Percentiles rank a stretch among this genome's conserved stretches.
Evolutionary conservation across 2,329 filamentous ascomycete species (phyloP).

Genomic region (Fusarium setosum): DNA sequence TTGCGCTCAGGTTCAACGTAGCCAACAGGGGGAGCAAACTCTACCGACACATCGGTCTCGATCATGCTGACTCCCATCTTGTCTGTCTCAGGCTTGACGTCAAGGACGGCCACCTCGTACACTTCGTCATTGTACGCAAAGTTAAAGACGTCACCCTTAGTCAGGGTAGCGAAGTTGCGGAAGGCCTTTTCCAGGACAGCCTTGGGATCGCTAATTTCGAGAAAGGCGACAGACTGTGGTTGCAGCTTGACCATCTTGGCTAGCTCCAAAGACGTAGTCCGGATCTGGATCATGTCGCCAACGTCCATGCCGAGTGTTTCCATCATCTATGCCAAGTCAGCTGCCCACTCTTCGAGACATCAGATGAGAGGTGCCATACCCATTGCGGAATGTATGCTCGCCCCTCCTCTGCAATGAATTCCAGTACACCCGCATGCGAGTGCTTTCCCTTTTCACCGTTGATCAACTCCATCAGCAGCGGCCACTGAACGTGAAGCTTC

Average conservation of each 20-base stretch:
- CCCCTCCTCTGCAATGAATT: slow-evolving; percentile 98
- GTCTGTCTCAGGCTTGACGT: slow-evolving; percentile 87
- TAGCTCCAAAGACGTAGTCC: slow-evolving; percentile 90
- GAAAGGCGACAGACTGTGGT: slow-evolving; percentile 90
- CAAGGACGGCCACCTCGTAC: slow-evolving; percentile 92
- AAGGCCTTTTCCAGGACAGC: slow-evolving; percentile 97
- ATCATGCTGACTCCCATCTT: slow-evolving; percentile 93
- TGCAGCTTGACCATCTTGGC: slow-evolving; percentile 96
- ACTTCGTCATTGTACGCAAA: slow-evolving; percentile 96
- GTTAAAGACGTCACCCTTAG: slow-evolving; percentile 93
- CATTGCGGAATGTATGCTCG: slow-evolving; percentile 96
- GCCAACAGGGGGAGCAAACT: slow-evolving; percentile 93
- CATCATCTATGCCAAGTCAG: slow-evolving; percentile 78
- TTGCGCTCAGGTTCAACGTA: slow-evolving; percentile 86
- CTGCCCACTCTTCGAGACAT: neutral
- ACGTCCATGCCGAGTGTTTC: slow-evolving; percentile 88
- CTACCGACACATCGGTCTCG: slow-evolving; percentile 95
- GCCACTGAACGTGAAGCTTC: slow-evolving; percentile 94
- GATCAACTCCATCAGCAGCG: slow-evolving; percentile 94
- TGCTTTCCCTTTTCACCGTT: slow-evolving; percentile 84
- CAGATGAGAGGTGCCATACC: slow-evolving; percentile 61
- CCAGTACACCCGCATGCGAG: slow-evolving; percentile 93
- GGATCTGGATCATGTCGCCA: slow-evolving; percentile 94
- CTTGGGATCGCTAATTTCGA: slow-evolving; percentile 97
- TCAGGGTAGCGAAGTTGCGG: slow-evolving; percentile 93